Conservation (phyloP, 2,329 filamentous ascomycete species). For the Hypoxylon sp. region DNA sequence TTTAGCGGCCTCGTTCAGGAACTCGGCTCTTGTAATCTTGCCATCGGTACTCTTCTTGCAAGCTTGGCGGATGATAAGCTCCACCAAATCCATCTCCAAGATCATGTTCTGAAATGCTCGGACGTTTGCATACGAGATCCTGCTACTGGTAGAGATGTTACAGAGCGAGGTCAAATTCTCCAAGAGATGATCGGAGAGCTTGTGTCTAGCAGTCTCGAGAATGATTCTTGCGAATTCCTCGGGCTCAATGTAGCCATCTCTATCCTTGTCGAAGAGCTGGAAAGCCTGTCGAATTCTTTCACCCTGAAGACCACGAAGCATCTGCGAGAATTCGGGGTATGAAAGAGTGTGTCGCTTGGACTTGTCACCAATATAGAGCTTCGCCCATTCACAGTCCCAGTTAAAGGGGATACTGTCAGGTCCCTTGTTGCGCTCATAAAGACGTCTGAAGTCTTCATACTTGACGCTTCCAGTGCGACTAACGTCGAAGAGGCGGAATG, state of each 20-base stretch:
- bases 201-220: slow-evolving; percentile 90
- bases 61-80: slow-evolving; percentile 91
- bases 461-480: slow-evolving; percentile 87
- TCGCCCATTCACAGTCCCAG: slow-evolving; percentile 97
- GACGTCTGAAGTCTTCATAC: slow-evolving; percentile 86
- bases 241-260: slow-evolving; percentile 94
- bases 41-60: slow-evolving; percentile 86
- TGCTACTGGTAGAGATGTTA: slow-evolving; percentile 92
- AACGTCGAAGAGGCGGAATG: slow-evolving; percentile 95
- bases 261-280: slow-evolving; percentile 89
- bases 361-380: slow-evolving; percentile 90
- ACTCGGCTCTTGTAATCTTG: slow-evolving; percentile 94
- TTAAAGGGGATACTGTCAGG: slow-evolving; percentile 90
- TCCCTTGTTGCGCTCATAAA: slow-evolving; percentile 93
- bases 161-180: slow-evolving; percentile 92
- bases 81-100: slow-evolving; percentile 96
- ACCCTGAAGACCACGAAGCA: slow-evolving; percentile 95
- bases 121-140: slow-evolving; percentile 98
- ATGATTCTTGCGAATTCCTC: slow-evolving; percentile 98
- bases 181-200: slow-evolving; percentile 95
- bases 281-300: slow-evolving; percentile 97
- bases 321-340: slow-evolving; percentile 97
- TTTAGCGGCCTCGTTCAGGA: slow-evolving; percentile 91
- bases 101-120: slow-evolving; percentile 98
- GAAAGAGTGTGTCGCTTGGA: slow-evolving; percentile 91